Percentiles rank a stretch among this genome's conserved stretches.
phyloP scores from a whole-genome alignment of 306 rosid species.

The Corylus heterophylla region DNA sequence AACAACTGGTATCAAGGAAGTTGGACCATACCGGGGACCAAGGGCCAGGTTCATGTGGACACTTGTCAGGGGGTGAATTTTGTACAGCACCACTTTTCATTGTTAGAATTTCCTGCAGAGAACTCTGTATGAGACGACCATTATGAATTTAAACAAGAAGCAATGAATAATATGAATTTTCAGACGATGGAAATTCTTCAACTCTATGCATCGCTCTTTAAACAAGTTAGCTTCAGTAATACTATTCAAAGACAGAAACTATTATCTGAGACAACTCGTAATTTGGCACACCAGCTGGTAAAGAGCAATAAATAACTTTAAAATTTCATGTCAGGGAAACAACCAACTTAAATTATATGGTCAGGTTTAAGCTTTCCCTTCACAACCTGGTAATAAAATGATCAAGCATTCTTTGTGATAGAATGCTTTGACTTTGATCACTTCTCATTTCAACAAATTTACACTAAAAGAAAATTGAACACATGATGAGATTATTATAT shows the following conservation, averaged over 20 bases:
- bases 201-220: not conserved
- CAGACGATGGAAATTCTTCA: not conserved
- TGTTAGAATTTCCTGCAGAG: conserved; percentile 73
- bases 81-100: conserved; percentile 87
- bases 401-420: not conserved
- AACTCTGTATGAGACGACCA: conserved; percentile 23
- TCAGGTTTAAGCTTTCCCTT: not conserved
- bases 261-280: not conserved
- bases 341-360: not conserved
- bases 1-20: conserved; percentile 10
- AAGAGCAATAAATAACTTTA: not conserved
- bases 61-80: conserved; percentile 84
- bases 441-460: not conserved
- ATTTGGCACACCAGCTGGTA: not conserved
- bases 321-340: not conserved
- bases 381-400: not conserved
- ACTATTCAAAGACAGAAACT: not conserved
- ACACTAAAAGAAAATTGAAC: not conserved
- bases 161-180: not conserved
- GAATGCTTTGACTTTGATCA: too few relatives aligned
- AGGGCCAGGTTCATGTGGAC: conserved; percentile 74
- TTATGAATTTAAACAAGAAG: not conserved
- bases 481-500: not conserved
- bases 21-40: conserved; percentile 83
- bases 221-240: not conserved